Evolutionary conservation across 139 green algal species (phyloP).

Genomic region (Dunaliella primolecta): DNA sequence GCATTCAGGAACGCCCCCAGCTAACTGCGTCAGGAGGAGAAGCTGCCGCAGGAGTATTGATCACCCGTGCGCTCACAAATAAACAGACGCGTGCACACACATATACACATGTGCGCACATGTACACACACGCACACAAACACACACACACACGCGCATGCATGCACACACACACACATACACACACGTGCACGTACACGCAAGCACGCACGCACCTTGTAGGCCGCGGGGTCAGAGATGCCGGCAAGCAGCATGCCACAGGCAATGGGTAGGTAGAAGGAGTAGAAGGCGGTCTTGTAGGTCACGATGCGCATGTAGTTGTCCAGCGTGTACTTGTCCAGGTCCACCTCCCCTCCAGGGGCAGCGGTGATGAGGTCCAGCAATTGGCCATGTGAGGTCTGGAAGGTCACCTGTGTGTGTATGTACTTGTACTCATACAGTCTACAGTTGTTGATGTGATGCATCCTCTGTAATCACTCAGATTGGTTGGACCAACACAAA

Average conservation of each 20-base stretch:
- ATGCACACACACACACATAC: neutral
- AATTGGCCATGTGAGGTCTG: slow-evolving; percentile 94
- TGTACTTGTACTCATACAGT: no score
- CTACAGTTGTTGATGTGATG: no score
- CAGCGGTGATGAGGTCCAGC: slow-evolving; percentile 93
- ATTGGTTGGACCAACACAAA: no score
- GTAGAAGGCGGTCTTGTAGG: slow-evolving; percentile 95
- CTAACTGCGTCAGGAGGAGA: no score
- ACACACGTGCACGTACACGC: neutral
- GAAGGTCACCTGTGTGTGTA: slow-evolving; percentile 69
- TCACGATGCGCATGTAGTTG: slow-evolving; percentile 94
- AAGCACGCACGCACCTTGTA: slow-evolving; percentile 20
- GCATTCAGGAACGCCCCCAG: no score
- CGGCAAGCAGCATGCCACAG: slow-evolving; percentile 83
- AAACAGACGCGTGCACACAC: no score
- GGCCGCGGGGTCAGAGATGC: slow-evolving; percentile 51
- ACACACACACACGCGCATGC: neutral
- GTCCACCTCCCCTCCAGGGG: slow-evolving; percentile 66
- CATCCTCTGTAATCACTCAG: no score
- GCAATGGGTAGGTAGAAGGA: slow-evolving; percentile 95
- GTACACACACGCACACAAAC: no score
- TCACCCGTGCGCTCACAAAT: no score
- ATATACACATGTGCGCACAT: no score
- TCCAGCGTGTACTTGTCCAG: slow-evolving; percentile 83
- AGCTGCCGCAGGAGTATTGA: no score